A percentile compares a stretch with the other conserved stretches of the same genome.
Conservation (phyloP, 2,329 filamentous ascomycete genomes). For the Alternaria burnsii region DNA sequence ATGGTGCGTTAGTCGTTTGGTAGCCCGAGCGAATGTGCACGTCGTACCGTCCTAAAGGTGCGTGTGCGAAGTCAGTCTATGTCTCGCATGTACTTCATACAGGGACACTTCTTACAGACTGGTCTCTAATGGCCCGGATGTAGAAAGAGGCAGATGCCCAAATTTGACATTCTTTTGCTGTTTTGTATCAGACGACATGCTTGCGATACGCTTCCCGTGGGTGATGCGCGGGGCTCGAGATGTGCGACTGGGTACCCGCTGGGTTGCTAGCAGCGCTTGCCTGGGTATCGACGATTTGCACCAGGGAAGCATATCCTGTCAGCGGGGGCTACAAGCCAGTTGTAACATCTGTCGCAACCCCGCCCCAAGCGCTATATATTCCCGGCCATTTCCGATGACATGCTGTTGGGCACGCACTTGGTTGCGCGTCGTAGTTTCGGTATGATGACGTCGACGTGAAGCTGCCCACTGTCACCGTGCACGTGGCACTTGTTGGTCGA, state of each 20-base stretch:
- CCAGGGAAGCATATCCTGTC: neutral
- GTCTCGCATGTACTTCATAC: no score
- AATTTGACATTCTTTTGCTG: conserved; percentile 45
- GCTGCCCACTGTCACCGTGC: neutral
- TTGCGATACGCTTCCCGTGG: conserved; percentile 1
- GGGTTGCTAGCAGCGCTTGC: neutral
- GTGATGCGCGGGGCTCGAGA: neutral
- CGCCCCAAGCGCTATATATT: neutral
- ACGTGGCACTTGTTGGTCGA: neutral
- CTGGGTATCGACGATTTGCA: neutral
- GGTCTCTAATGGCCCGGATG: conserved; percentile 53
- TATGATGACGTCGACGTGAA: conserved; percentile 10
- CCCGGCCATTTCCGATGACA: neutral
- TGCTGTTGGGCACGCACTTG: neutral
- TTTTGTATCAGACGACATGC: conserved; percentile 24
- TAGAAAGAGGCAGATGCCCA: conserved; percentile 52
- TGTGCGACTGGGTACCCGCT: neutral
- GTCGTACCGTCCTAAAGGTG: conserved; percentile 36
- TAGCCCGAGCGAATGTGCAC: neutral
- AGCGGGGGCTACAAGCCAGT: neutral
- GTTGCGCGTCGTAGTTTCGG: conserved; percentile 4
- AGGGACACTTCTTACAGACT: conserved; percentile 26
- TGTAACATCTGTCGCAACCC: neutral
- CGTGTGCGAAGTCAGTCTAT: no score
- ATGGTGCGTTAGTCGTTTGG: neutral